phyloP scores from a whole-genome alignment of 202 grass and related monocot species.

The Tripidium arundinaceum region DNA sequence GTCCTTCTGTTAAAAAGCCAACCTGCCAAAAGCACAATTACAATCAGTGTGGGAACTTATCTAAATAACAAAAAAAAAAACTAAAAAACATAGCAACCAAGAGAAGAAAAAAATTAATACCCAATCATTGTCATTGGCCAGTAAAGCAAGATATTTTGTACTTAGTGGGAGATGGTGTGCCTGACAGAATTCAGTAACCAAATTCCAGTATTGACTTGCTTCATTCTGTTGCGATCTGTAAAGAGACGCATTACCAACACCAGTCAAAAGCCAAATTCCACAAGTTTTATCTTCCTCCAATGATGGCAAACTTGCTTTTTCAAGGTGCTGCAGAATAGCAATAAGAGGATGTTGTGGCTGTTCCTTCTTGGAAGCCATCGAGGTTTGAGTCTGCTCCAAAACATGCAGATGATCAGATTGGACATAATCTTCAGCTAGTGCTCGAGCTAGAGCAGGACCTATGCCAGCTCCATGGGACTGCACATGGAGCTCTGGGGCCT shows the following conservation, averaged over 20 bases:
- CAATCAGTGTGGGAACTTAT: conserved; percentile 15
- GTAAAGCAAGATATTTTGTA: conserved; percentile 84
- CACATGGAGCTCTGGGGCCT: conserved; percentile 35
- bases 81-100: conserved; percentile 27
- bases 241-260: conserved; percentile 69
- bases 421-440: conserved; percentile 91
- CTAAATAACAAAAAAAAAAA: conserved; percentile 18
- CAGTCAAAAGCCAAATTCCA: conserved; percentile 83
- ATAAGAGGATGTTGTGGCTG: conserved; percentile 53
- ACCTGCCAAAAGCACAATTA: conserved; percentile 58
- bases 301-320: conserved; percentile 77
- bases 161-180: conserved; percentile 76
- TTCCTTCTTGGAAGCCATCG: conserved; percentile 35
- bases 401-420: conserved; percentile 76
- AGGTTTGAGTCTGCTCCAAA: conserved; percentile 55
- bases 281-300: conserved; percentile 72
- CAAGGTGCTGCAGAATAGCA: conserved; percentile 78
- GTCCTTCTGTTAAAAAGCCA: conserved; percentile 53
- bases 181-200: conserved; percentile 84
- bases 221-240: conserved; percentile 74
- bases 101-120: conserved; percentile 46
- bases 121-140: conserved; percentile 98
- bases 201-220: conserved; percentile 76
- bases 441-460: conserved; percentile 64
- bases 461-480: conserved; percentile 52